Conservation (phyloP, 139 green algal species). For the Tetratostichococcus sp. region DNA sequence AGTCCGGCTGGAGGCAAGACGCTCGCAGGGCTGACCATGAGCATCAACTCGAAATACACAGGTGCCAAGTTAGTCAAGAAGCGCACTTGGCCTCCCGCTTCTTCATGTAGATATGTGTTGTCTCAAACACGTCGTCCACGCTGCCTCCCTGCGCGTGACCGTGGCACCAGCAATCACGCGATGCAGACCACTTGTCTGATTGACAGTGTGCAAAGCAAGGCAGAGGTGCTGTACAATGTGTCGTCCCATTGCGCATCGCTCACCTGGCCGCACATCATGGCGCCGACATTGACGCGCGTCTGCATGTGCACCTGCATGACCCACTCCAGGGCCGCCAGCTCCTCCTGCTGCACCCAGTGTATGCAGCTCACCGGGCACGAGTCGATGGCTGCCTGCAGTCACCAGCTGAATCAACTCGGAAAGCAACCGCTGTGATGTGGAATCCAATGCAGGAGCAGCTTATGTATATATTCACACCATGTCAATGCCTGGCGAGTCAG, state of each 20-base stretch:
- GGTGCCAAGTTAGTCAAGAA: background rate
- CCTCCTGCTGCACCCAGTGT: constrained; percentile 72
- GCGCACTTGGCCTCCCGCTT: constrained; percentile 34
- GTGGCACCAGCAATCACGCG: no score
- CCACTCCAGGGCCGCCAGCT: constrained; percentile 77
- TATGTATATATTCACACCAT: no score
- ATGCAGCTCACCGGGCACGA: constrained; percentile 86
- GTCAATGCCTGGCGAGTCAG: no score
- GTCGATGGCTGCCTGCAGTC: constrained; percentile 45
- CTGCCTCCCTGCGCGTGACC: constrained; percentile 35
- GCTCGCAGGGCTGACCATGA: no score
- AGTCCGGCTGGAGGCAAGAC: no score
- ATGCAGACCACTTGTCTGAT: no score
- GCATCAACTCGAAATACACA: background rate
- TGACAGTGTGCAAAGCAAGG: no score
- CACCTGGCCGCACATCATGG: constrained; percentile 74
- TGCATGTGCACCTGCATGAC: constrained; percentile 59
- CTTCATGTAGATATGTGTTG: constrained; percentile 40
- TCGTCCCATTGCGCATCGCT: no score
- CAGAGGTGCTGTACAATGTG: no score
- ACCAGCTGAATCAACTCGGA: background rate
- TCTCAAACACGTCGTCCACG: constrained; percentile 35
- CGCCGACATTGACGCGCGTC: constrained; percentile 57
- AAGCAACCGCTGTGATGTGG: no score
- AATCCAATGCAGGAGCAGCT: no score